Evolutionary conservation across 192 early-diverging fungal genomes (phyloP), one percentile per base, ranked within the genome.

Genomic region (Chytriomyces confervae): DNA sequence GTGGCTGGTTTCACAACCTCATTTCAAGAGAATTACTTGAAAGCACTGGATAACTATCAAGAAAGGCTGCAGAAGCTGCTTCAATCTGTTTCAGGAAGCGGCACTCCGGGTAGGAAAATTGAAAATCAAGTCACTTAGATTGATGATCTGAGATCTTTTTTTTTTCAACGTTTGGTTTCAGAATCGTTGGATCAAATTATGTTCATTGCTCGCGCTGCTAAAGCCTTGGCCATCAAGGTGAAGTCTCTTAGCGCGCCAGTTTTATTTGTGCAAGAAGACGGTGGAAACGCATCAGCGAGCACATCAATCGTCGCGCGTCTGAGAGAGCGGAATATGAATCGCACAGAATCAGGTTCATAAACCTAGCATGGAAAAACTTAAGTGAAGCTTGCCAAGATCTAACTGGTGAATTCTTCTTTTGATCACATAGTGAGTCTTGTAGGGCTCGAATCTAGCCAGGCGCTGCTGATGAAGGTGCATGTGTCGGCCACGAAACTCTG

Each of bases 11-110:
- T 75, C 11, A 46, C 36, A 23, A 68, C 9, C 7, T 67, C 11
- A 20, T 65, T 75, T 27, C 73, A 75, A 50, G 73, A 66, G 9
- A 62, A 75, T 10, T 75, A 66, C 45, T 47, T 75, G 45, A 47
- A 66, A 75, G 73, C 73, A 0, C 67, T 75, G 7, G 44, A 68
- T 11, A 7, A 23, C 7, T 75, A 65, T 62, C 62, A 75, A 50
- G 27, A 66, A 20, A 44, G 50, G n/a, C 48, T 75, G 6, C 43
- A 44, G 62, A 46, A 13, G 20, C 44, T 73, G 4, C 36, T 73
- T 16, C 10, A 66, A 3, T 11, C 60, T 69, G 67, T 69, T 9
- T 13, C 67, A 11, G 29, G 47, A 48, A 10, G 11, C 27, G 67
- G 4, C 11, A 5, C 13, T 69, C 18, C 16, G 3, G 53, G 53